Base-by-base conservation (phyloP, 2,329 filamentous ascomycete genomes). In the Fusarium lyarnte region DNA sequence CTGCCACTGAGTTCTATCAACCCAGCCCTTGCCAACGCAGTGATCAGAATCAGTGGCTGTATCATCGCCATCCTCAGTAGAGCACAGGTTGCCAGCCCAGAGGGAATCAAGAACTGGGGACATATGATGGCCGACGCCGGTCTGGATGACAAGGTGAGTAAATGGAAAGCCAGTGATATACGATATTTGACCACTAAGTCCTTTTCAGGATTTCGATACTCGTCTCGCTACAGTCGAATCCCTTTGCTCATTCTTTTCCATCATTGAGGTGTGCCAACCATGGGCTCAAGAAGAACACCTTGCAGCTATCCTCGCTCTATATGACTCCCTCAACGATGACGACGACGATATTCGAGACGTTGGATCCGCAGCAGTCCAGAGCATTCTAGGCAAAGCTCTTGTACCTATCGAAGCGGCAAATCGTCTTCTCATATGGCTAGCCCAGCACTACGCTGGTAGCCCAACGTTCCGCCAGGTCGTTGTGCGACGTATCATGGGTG, bases 281-380 rank as follows among this genome's bases (percentile, higher is more conserved):
- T 69, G 59, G 69, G 66, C 77, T 66, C 68, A 70, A 47, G 72
- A 81, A 41, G 78, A 80, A 19, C 82, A 89, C 38, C 80, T 94
- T 3, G 83, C 88, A 3, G 83, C 89, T 35, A 87, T 92, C 57
- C 79, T 94, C 9, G 85, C 91, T 7, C 83, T 95, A 3, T 95
- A 96, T 80, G 91, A 94, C 78, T 85, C 90, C 49, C 86, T 97
- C 8, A 93, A 93, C 78, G 96, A 98, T 78, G 95, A 98, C 78
- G 95, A 98, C 78, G 94, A 97, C 69, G 94, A 98, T 63, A 88
- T 98, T 70, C 90, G 95, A 47, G 88, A 91, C 38, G 80, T 88
- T 2, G 92, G 91, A 12, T 88, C 91, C 5, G 66, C 75, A 1
- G 85, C 88, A 3, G 84, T 87, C 0, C 78, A 81, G 9, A 79